Evolutionary conservation across 2,329 filamentous ascomycete species (phyloP).

Genomic region (Massarina eburnea): DNA sequence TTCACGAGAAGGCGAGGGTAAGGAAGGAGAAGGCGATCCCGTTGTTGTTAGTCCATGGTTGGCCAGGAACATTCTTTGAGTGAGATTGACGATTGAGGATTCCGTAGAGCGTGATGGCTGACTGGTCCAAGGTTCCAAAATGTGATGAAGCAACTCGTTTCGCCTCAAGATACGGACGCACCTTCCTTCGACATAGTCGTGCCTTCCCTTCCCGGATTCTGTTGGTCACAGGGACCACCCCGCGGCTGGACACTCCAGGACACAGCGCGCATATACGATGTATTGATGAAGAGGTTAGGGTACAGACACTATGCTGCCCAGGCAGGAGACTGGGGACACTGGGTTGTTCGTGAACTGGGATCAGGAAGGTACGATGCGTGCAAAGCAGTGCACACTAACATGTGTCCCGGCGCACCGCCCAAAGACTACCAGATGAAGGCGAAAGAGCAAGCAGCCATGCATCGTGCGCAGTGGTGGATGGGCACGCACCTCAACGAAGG

Average conservation of each 20-base stretch:
- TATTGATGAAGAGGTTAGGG: constrained; percentile 38
- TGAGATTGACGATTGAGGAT: constrained; percentile 11
- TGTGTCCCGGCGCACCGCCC: constrained; percentile 43
- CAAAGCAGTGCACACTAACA: constrained; percentile 46
- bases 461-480: constrained; percentile 37
- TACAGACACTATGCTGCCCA: constrained; percentile 45
- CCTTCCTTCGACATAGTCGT: constrained; percentile 59
- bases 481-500: constrained; percentile 32
- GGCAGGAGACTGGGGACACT: constrained; percentile 47
- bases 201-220: constrained; percentile 54
- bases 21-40: constrained; percentile 43
- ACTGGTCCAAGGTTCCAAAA: constrained; percentile 24
- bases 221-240: constrained; percentile 20
- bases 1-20: constrained; percentile 37
- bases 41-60: constrained; percentile 48
- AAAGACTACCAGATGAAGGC: constrained; percentile 29
- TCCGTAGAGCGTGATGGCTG: not conserved
- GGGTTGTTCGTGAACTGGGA: constrained; percentile 44
- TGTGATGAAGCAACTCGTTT: constrained; percentile 40
- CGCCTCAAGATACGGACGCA: constrained; percentile 25
- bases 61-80: constrained; percentile 51
- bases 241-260: constrained; percentile 44
- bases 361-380: constrained; percentile 38
- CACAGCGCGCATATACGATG: constrained; percentile 44
- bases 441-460: constrained; percentile 36